Conservation (phyloP, 2,329 filamentous ascomycete species). For the Trichoderma endophyticum region DNA sequence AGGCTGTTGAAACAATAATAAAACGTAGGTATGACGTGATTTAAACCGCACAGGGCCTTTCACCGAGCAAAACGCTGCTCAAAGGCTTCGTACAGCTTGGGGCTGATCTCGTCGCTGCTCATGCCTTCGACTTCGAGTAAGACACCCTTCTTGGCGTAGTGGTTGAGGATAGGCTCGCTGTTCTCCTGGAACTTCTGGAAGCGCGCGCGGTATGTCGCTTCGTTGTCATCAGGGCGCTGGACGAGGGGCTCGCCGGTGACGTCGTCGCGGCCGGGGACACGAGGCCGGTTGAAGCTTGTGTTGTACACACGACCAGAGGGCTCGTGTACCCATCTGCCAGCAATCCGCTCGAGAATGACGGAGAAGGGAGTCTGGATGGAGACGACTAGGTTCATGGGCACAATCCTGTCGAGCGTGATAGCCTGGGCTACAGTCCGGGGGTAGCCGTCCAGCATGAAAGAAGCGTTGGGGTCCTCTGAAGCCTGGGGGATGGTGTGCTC, state of each 20-base stretch:
- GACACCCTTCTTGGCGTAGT: slow-evolving; percentile 81
- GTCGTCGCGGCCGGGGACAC: slow-evolving; percentile 78
- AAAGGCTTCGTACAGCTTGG: slow-evolving; percentile 82
- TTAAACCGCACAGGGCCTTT: neutral
- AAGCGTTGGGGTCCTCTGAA: slow-evolving; percentile 71
- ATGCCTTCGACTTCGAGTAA: slow-evolving; percentile 84
- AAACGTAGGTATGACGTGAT: neutral
- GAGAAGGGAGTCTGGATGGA: slow-evolving; percentile 80
- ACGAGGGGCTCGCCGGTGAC: slow-evolving; percentile 83
- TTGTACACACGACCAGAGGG: slow-evolving; percentile 93
- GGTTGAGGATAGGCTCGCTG: slow-evolving; percentile 78
- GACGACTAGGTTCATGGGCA: slow-evolving; percentile 94
- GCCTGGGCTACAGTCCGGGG: slow-evolving; percentile 85
- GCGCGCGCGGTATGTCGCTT: slow-evolving; percentile 78
- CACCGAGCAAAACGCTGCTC: slow-evolving; percentile 62
- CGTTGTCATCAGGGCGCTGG: slow-evolving; percentile 80
- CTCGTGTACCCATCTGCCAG: slow-evolving; percentile 89
- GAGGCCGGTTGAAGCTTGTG: slow-evolving; percentile 84
- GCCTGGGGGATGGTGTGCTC: slow-evolving; percentile 40
- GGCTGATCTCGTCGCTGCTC: slow-evolving; percentile 91
- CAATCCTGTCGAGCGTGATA: slow-evolving; percentile 68
- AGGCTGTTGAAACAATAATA: neutral
- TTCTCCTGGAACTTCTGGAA: slow-evolving; percentile 84
- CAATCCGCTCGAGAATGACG: slow-evolving; percentile 85
- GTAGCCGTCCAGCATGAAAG: slow-evolving; percentile 95